Base-by-base conservation (phyloP, 805 yeast genomes). In the Allodekkera sacchari region DNA sequence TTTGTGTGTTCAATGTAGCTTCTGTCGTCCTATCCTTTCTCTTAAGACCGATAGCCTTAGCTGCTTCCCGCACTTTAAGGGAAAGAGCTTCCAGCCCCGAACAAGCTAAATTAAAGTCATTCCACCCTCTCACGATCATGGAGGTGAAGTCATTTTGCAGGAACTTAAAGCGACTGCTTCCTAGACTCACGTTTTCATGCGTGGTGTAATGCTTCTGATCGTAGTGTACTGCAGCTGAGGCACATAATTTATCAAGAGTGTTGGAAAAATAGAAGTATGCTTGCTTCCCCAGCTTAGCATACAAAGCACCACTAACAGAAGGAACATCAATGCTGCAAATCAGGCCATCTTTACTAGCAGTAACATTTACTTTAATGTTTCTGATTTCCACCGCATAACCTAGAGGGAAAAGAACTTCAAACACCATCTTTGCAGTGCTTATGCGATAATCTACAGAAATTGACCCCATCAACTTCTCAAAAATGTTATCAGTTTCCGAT, bases 341-440 rank as follows among this genome's bases (percentile, higher is more conserved):
- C 7, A 28, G 6, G 0, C 46, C 45, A 8, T 25, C 27, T 1
- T 25, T 16, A 2, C 41, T 33, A 3, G 34, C 25, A 13, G 27
- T 34, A 3, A 30, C 14, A 1, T 28, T 28, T 14, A 38, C 10
- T 9, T 28, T 32, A 5, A 33, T 29, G 11, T 37, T 35, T 5
- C 27, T 10, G 11, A 37, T 13, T 10, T 37, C 39, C 12, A 32
- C 27, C 6, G 32, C 19, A n/a, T 28, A 27, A 12, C 34, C 28
- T 12, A 43, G 33, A 8, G 45, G 45, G 10, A 45, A 32, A 3
- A 43, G n/a, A 6, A 39, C 4, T 14, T 36, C 44, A 23, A 34
- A 13, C 3, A 14, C 6, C 3, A 37, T n/a, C 12, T 28, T 35
- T 1, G 27, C 22, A 6, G 24, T 25, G 14, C 19, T 25, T 6